These are phyloP conservation scores for Hydrangea macrophylla DNA, from an alignment of 148 eudicot species.

Conservation along the genomic window DNA sequence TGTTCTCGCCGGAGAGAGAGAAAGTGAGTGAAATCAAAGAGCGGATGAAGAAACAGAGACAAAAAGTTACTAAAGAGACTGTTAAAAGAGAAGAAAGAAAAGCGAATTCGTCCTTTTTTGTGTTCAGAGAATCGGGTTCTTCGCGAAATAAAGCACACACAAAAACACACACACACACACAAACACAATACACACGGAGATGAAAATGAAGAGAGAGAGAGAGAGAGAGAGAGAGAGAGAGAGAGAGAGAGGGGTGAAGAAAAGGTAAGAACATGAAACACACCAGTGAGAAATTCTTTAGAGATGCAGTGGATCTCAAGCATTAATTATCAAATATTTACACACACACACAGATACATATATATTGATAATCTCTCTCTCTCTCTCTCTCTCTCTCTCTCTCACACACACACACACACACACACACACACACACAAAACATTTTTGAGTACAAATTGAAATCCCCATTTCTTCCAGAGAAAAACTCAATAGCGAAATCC, in stretches of 20 bases:
- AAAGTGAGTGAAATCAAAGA: not conserved
- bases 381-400: too few relatives aligned
- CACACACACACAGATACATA: not conserved
- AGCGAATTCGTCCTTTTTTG: constrained; percentile 19
- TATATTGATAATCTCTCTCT: too few relatives aligned
- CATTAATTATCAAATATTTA: not conserved
- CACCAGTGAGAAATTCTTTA: constrained; percentile 6
- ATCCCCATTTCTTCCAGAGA: constrained; percentile 14
- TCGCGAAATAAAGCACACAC: constrained; percentile 6
- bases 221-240: not conserved
- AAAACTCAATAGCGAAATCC: constrained; percentile 8
- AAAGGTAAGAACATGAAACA: not conserved
- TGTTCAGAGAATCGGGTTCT: constrained; percentile 35
- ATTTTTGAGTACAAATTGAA: not conserved
- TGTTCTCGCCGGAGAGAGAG: not conserved
- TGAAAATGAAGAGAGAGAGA: not conserved
- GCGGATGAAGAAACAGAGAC: constrained; percentile 1
- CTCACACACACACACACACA: not conserved
- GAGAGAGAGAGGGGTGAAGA: too few relatives aligned
- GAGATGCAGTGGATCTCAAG: constrained; percentile 10
- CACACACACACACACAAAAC: not conserved
- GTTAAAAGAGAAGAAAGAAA: constrained; percentile 15
- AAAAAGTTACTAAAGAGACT: constrained; percentile 1
- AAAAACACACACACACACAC: not conserved
- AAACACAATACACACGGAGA: not conserved